Evolutionary conservation across 192 early-diverging fungal genomes (phyloP), one percentile per base, ranked within the genome.

Genomic region (Gorgonomyces haynaldii): DNA sequence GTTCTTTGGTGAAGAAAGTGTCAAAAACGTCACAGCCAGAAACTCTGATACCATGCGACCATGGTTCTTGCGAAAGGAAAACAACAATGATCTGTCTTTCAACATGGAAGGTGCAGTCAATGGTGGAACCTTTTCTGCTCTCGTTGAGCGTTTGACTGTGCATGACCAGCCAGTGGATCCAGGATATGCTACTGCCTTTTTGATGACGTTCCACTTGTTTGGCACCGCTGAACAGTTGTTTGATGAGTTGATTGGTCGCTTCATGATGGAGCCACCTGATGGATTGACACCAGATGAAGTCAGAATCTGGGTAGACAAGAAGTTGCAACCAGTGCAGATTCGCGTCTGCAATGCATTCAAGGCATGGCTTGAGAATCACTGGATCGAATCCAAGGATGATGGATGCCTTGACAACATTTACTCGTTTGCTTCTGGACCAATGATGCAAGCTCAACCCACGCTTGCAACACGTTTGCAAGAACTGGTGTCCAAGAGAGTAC

Each of bases 171-270:
- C 61, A 54, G 49, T 62, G 28, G 89, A 95, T 45, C 66, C 81
- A 38, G 82, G 74, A 55, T 94, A 88, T 64, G 78, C 79, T 36
- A 72, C 66, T 13, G 83, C 87, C 0, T 94, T 96, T 60, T 53
- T 96, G 61, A 74, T 96, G 52, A 90, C 88, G 1, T 94, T 91
- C 66, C 86, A 86, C 32, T 85, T 82, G 16, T 96, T 94, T 58
- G 76, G 74, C 3, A 76, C 83, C 0, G 74, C 88, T 0, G 65
- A 72, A 2, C 78, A 85, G 55, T 66, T 96, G 20, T 78, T 92
- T 32, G 62, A 74, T 3, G 49, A 67, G 15, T 66, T 96, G 34
- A 74, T 78, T 47, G 60, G 56, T 9, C 82, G 92, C 51, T 96
- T 83, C 60, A 55, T 67, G 39, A 80, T 96, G 26, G 44, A 69